Conservation (phyloP, 2,329 filamentous ascomycete genomes). For the Penicillium italicum region DNA sequence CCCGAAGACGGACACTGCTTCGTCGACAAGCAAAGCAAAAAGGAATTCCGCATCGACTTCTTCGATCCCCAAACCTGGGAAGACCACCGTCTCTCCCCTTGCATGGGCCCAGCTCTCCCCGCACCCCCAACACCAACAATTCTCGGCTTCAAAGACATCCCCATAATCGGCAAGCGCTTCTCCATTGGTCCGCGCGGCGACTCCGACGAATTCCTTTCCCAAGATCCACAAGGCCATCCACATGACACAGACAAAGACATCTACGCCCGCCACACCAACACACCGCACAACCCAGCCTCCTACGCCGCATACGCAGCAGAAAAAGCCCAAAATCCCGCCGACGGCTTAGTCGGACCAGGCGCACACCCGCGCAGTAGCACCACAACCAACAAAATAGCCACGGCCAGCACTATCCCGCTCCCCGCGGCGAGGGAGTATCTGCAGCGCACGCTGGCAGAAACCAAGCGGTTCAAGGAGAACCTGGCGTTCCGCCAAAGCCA, state of each 20-base stretch:
- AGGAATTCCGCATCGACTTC: slow-evolving; percentile 79
- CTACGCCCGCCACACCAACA: neutral
- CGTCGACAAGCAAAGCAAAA: slow-evolving; percentile 73
- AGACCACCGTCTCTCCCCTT: slow-evolving; percentile 73
- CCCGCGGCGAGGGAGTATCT: slow-evolving; percentile 65
- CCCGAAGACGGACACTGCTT: slow-evolving; percentile 87
- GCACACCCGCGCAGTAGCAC: slow-evolving; percentile 24
- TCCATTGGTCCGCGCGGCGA: slow-evolving; percentile 24
- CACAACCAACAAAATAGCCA: slow-evolving; percentile 34
- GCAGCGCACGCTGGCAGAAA: slow-evolving; percentile 66
- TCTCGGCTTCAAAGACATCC: slow-evolving; percentile 35
- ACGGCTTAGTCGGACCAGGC: slow-evolving; percentile 27
- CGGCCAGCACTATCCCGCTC: slow-evolving; percentile 47
- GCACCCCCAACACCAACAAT: slow-evolving; percentile 41
- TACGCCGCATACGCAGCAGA: slow-evolving; percentile 6
- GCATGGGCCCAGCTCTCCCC: slow-evolving; percentile 66
- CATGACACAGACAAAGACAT: slow-evolving; percentile 10
- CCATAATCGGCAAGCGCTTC: slow-evolving; percentile 39
- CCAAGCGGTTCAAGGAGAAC: slow-evolving; percentile 71
- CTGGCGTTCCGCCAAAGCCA: slow-evolving; percentile 60
- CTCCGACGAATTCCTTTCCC: slow-evolving; percentile 19
- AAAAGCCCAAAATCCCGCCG: slow-evolving; percentile 25
- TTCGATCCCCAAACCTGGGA: slow-evolving; percentile 77
- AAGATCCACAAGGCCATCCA: slow-evolving; percentile 15
- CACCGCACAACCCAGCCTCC: slow-evolving; percentile 12